Evolutionary conservation across 176 grass and related monocot genomes (phyloP), one percentile per base, ranked within the genome.

Genomic region (Ensete ventricosum): DNA sequence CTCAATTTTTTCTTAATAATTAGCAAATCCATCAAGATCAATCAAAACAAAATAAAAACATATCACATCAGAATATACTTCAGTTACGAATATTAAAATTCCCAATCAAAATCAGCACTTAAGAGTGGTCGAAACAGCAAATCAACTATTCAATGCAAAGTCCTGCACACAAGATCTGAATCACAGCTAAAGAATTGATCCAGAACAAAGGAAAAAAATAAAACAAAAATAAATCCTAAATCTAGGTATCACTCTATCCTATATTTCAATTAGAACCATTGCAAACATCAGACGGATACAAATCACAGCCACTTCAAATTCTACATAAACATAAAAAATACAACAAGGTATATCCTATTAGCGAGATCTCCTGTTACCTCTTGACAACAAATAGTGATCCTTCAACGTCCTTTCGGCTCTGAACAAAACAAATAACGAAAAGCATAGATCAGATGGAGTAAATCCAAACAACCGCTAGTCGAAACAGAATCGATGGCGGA

Each of bases 321-420:
- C 11, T 3, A 9, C 1, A 63, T 21, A 1, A 63, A 63, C 19
- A 53, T 6, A 7, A 70, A 50, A 54, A 9, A 52, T 14, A 22
- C 11, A 73, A 55, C 17, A 26, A 14, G 21, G 11, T 23, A 53
- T 73, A 73, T 54, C 21, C 9, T 26, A 54, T 1, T 9, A 55
- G 71, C 6, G n/a, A 19, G 24, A 52, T 2, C n/a, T 21, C 27
- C 5, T 64, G 20, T 51, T 51, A 92, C 92, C 92, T 92, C 86
- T 96, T 96, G 5, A 96, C 89, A 52, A 96, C 92, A 67, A 96
- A 96, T 13, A 96, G 84, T 51, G 92, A 92, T 27, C 92, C 92
- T 76, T 96, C 89, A 60, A 96, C 92, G 26, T 96, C 92, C 65
- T 96, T 96, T 10, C 92, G 92, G 57, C 89, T 96, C 92, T 96